Conservation (phyloP, 75 land plant genomes). For the Sequoia sempervirens region DNA sequence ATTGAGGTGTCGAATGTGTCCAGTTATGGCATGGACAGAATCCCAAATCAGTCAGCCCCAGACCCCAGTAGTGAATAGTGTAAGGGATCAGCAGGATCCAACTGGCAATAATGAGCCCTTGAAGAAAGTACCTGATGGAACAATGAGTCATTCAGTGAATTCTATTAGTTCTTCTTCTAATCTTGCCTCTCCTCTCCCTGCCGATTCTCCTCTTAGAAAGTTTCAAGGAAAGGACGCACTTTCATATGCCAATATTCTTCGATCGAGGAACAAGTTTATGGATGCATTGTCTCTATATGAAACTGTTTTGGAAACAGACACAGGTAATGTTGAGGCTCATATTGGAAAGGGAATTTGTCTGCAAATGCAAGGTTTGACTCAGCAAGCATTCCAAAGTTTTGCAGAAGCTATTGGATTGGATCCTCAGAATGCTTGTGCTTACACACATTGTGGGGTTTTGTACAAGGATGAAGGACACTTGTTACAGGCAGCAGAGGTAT, state of each 20-base stretch:
- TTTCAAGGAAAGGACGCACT: conserved; percentile 72
- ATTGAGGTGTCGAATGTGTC: conserved; percentile 4
- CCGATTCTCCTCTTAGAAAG: conserved; percentile 5
- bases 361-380: conserved; percentile 65
- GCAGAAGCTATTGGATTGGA: conserved; percentile 68
- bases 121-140: conserved; percentile 1
- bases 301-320: conserved; percentile 64
- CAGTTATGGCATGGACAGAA: conserved; percentile 15
- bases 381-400: conserved; percentile 79
- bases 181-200: not conserved
- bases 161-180: conserved; percentile 14
- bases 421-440: conserved; percentile 90
- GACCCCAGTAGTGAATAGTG: not conserved
- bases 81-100: not conserved
- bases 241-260: conserved; percentile 80
- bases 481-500: conserved; percentile 91
- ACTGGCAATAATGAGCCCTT: not conserved
- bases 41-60: conserved; percentile 1
- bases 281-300: conserved; percentile 82
- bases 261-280: conserved; percentile 78
- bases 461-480: conserved; percentile 94
- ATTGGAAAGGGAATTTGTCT: conserved; percentile 97
- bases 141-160: conserved; percentile 2
- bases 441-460: conserved; percentile 88
- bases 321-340: conserved; percentile 73